Base-by-base conservation (phyloP, 352 stramenopile species). In the Phytopythium helicoides region DNA sequence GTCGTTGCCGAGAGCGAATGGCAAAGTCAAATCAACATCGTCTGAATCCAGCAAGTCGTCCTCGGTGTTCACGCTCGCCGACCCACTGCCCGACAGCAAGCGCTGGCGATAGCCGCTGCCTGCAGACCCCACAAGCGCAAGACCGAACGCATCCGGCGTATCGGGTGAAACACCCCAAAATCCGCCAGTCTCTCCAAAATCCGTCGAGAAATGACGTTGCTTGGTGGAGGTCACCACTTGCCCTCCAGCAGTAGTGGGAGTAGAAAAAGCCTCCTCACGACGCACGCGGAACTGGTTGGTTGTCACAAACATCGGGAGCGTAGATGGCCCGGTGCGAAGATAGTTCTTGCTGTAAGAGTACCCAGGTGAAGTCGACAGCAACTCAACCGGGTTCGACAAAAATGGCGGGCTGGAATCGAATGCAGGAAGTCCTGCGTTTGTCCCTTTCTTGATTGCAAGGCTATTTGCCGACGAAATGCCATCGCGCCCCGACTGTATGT, bases 261-360 rank as follows among this genome's bases (percentile, higher is more conserved):
- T 38, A 1, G 46, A 37, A 0, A 38, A 66, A 3, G 52, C 46
- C 16, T 54, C 47, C 3, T 66, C 55, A 3, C 72, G 50, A 14
- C 70, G 56, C 6, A 66, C 44, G 25, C 82, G 71, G 21, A 70
- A 74, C 33, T 72, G 58, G 31, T 87, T 76, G 0, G 75, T 91
- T 12, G 77, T 87, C 18, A 76, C 56, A 40, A 89, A 84, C 12
- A 76, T 84, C 6, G 75, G 75, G 9, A 73, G 37, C 25, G 60
- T 76, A 19, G 77, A 74, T 6, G 68, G 64, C 36, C 67, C 54
- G 19, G 76, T 73, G 38, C 58, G 53, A 45, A 80, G 62, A 37
- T 74, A 87, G 26, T 85, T 82, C 56, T 86, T 92, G 55, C 66
- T 86, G 61, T 87, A 85, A 12, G 72, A 84, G 52, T 89, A 89